These are phyloP conservation scores for Pythium pyrilobum DNA, from an alignment of 352 stramenopile genomes.

Conservation along the genomic window DNA sequence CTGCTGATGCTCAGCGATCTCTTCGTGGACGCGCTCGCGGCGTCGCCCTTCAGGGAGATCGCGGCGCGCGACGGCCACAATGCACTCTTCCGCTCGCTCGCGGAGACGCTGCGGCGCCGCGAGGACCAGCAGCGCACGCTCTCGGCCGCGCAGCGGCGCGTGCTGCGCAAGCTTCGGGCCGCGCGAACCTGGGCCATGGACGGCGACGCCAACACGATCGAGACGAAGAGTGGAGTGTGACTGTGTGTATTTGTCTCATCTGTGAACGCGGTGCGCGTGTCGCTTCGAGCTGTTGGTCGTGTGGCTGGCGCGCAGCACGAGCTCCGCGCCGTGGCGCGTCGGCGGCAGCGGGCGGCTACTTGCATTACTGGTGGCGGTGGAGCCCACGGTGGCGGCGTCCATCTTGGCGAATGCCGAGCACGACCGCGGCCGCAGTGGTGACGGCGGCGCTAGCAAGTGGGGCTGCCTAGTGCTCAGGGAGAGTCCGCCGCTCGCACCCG, in stretches of 20 bases:
- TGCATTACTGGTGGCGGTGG: too few relatives aligned
- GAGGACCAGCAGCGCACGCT: slow-evolving; percentile 33
- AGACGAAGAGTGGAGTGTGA: too few relatives aligned
- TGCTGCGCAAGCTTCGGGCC: slow-evolving; percentile 31
- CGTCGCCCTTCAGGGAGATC: slow-evolving; percentile 31
- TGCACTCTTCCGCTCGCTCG: slow-evolving; percentile 21
- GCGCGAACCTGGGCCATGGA: not conserved
- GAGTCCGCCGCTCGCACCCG: too few relatives aligned
- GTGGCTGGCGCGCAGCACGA: too few relatives aligned
- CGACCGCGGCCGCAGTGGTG: not conserved
- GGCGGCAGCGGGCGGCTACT: too few relatives aligned
- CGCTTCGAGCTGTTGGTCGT: too few relatives aligned
- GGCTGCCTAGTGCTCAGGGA: too few relatives aligned
- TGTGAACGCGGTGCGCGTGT: too few relatives aligned
- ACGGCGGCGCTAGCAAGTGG: too few relatives aligned
- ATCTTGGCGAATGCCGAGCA: not conserved
- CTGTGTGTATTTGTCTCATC: too few relatives aligned
- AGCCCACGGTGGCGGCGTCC: too few relatives aligned
- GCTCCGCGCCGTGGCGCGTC: too few relatives aligned
- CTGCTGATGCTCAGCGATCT: slow-evolving; percentile 28
- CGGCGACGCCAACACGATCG: not conserved
- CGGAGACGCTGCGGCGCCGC: slow-evolving; percentile 21
- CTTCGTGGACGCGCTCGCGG: slow-evolving; percentile 42
- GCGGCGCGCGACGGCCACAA: slow-evolving; percentile 9
- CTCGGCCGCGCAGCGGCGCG: slow-evolving; percentile 21